phyloP scores from a whole-genome alignment of 768 basidiomycete genomes.

The Rhodocollybia butyracea region DNA sequence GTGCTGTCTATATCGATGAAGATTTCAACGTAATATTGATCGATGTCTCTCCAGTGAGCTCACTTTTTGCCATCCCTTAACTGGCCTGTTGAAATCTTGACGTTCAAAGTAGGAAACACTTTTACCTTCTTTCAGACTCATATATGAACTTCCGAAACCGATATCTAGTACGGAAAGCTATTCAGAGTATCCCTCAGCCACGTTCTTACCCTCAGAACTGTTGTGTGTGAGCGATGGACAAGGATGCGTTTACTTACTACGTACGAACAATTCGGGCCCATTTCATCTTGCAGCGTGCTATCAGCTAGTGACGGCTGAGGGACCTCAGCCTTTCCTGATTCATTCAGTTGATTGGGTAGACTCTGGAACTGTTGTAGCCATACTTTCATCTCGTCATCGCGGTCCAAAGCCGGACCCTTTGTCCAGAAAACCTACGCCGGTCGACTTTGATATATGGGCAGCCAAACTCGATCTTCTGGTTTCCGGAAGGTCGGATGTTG shows the following conservation, averaged over 20 bases:
- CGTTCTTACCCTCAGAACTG: slow-evolving; percentile 46
- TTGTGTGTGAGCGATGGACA: slow-evolving; percentile 67
- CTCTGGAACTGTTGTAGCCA: slow-evolving; percentile 36
- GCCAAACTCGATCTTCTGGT: slow-evolving; percentile 51
- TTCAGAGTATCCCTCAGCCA: slow-evolving; percentile 73
- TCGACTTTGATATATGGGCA: slow-evolving; percentile 67
- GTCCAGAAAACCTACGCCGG: slow-evolving; percentile 23
- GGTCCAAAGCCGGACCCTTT: slow-evolving; percentile 14
- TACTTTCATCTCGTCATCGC: slow-evolving; percentile 62
- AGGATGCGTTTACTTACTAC: slow-evolving; percentile 63
- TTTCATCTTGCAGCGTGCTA: slow-evolving; percentile 51
- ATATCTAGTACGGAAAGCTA: slow-evolving; percentile 41
- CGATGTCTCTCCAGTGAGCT: slow-evolving; percentile 56
- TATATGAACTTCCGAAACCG: slow-evolving; percentile 60
- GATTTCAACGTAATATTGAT: slow-evolving; percentile 58
- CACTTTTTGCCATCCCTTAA: slow-evolving; percentile 1
- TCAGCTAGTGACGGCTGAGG: slow-evolving; percentile 37
- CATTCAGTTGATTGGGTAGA: slow-evolving; percentile 32
- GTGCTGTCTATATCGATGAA: slow-evolving; percentile 67
- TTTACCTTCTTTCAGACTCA: slow-evolving; percentile 47
- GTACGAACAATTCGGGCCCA: slow-evolving; percentile 32
- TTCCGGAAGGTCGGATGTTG: too few species aligned
- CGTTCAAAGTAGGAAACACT: slow-evolving; percentile 46
- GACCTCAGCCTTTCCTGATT: slow-evolving; percentile 36
- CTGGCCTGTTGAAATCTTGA: slow-evolving; percentile 2